A percentile compares a stretch with the other conserved stretches of the same genome.
Evolutionary conservation across 345 rosid genomes (phyloP).

Genomic region (Pseudoturritis turrita): DNA sequence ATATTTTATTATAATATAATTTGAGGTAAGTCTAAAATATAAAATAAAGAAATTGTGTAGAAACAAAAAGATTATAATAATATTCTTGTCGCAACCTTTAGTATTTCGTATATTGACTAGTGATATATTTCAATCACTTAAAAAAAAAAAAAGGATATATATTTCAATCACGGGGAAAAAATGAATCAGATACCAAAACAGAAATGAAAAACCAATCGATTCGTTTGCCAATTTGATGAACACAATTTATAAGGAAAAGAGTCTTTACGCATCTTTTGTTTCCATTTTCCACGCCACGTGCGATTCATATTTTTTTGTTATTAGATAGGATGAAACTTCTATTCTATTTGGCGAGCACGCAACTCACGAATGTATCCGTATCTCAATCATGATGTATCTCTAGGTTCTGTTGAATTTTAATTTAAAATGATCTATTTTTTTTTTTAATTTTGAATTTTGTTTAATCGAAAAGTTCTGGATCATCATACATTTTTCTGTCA

Average conservation of each 20-base stretch:
- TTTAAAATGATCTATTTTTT: no score
- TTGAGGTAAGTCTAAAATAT: background rate
- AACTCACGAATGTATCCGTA: background rate
- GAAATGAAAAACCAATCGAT: background rate
- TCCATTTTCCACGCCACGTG: background rate
- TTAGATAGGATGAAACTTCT: background rate
- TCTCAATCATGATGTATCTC: background rate
- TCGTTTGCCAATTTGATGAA: constrained; percentile 4
- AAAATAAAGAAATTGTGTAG: background rate
- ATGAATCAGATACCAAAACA: constrained; percentile 6
- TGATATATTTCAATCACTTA: background rate
- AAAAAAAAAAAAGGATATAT: no score
- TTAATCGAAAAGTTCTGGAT: no score
- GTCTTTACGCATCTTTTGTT: background rate
- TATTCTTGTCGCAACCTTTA: background rate
- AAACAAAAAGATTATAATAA: background rate
- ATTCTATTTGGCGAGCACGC: background rate
- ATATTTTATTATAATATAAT: background rate
- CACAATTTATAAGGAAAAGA: background rate
- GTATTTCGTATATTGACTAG: background rate
- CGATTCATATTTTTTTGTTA: background rate
- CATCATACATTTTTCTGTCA: no score
- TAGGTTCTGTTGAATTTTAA: background rate
- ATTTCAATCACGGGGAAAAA: no score
- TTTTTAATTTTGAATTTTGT: no score